phyloP scores from a whole-genome alignment of 169 alveolate species.

The Besnoitia besnoiti region DNA sequence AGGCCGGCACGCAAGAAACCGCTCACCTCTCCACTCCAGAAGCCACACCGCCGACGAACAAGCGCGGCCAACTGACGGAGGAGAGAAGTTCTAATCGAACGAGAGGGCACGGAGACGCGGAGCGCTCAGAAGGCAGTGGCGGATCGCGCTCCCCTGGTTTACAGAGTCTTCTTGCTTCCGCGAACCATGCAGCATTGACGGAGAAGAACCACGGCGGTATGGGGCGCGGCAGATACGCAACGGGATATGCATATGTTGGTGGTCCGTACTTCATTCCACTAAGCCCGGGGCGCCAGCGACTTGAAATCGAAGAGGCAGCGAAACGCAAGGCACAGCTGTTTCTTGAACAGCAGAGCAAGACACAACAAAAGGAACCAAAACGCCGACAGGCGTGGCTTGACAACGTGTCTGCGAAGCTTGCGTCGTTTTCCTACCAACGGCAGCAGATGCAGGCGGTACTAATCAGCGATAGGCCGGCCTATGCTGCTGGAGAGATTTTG shows the following conservation, averaged over 20 bases:
- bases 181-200: too few relatives aligned
- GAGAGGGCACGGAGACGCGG: too few relatives aligned
- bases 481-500: slow-evolving; percentile 1
- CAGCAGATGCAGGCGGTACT: slow-evolving; percentile 21
- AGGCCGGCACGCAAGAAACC: too few relatives aligned
- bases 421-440: neutral
- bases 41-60: too few relatives aligned
- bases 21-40: too few relatives aligned
- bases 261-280: neutral
- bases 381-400: neutral
- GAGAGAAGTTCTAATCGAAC: too few relatives aligned
- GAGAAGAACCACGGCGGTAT: too few relatives aligned
- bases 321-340: neutral
- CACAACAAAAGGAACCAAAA: neutral
- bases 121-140: too few relatives aligned
- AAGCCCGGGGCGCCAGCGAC: neutral
- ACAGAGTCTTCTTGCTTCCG: too few relatives aligned
- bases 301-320: neutral
- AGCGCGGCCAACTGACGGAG: too few relatives aligned
- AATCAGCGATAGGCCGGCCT: neutral
- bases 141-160: too few relatives aligned
- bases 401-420: slow-evolving; percentile 1
- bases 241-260: neutral
- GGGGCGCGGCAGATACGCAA: neutral
- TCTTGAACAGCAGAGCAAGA: too few relatives aligned